Evolutionary conservation across 129 eudicot species (phyloP).

Genomic region (Lactuca sativa): DNA sequence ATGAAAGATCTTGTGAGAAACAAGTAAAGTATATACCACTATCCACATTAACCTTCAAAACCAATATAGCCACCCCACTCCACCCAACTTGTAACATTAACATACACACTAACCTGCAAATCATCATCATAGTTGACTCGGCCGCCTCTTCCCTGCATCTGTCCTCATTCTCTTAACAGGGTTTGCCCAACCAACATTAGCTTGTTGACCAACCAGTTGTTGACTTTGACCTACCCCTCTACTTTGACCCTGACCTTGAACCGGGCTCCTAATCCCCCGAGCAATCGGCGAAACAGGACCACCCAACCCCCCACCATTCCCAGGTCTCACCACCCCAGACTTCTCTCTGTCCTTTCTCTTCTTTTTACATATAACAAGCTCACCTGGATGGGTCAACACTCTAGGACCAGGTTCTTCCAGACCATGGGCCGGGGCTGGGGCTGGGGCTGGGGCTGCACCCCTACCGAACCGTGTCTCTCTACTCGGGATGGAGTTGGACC

Average conservation of each 20-base stretch:
- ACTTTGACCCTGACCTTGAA: slow-evolving; percentile 19
- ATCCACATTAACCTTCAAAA: slow-evolving; percentile 8
- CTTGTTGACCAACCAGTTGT: slow-evolving; percentile 44
- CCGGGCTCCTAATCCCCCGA: slow-evolving; percentile 61
- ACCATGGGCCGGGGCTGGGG: not conserved
- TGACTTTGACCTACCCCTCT: slow-evolving; percentile 28
- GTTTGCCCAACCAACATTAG: slow-evolving; percentile 80
- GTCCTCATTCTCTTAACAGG: slow-evolving; percentile 94
- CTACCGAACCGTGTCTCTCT: slow-evolving; percentile 63
- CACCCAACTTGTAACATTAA: slow-evolving; percentile 18
- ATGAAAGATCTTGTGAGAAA: slow-evolving; percentile 5
- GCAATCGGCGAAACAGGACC: slow-evolving; percentile 66
- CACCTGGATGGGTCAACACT: slow-evolving; percentile 79
- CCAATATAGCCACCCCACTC: not conserved
- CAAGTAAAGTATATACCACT: not conserved
- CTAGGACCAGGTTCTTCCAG: slow-evolving; percentile 52
- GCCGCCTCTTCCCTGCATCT: slow-evolving; percentile 80
- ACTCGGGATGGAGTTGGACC: slow-evolving; percentile 33
- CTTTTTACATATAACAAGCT: slow-evolving; percentile 89
- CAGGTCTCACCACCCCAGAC: slow-evolving; percentile 41
- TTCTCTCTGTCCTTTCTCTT: slow-evolving; percentile 92
- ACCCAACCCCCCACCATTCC: slow-evolving; percentile 38
- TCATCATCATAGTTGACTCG: slow-evolving; percentile 59
- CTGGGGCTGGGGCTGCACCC: slow-evolving; percentile 11
- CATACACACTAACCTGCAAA: slow-evolving; percentile 14